Evolutionary conservation across 1,284 basidiomycete genomes (phyloP).

Genomic region (Entoloma clypeatum): DNA sequence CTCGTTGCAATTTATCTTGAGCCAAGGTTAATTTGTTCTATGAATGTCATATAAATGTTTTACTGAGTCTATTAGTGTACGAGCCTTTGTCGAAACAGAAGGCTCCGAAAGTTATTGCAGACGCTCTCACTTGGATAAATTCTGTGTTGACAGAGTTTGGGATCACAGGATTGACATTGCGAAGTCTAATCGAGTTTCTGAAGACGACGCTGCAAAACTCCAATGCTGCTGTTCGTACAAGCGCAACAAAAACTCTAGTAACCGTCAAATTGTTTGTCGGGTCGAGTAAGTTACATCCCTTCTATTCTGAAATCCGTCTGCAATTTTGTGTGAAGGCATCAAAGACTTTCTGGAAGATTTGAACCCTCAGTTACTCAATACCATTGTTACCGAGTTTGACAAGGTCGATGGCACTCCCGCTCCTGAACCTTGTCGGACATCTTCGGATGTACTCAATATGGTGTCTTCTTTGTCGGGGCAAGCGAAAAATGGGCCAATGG

Average conservation of each 20-base stretch:
- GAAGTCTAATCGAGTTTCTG: slow-evolving; percentile 86
- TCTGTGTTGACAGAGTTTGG: slow-evolving; percentile 91
- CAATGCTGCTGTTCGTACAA: slow-evolving; percentile 91
- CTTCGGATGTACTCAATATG: slow-evolving; percentile 66
- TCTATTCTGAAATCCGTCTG: background rate
- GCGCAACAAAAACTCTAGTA: slow-evolving; percentile 92
- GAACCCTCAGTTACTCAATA: slow-evolving; percentile 90
- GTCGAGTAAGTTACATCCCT: slow-evolving; percentile 52
- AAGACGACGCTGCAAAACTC: slow-evolving; percentile 89
- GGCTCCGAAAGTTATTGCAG: slow-evolving; percentile 95
- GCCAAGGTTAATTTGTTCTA: slow-evolving; percentile 63
- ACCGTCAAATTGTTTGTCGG: slow-evolving; percentile 93
- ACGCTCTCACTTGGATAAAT: slow-evolving; percentile 89
- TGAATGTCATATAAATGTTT: slow-evolving; percentile 3
- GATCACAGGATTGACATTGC: slow-evolving; percentile 80
- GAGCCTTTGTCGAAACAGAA: slow-evolving; percentile 92
- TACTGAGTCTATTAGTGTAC: slow-evolving; percentile 57
- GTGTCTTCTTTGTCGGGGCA: slow-evolving; percentile 38
- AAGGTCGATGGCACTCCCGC: slow-evolving; percentile 81
- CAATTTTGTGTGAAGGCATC: slow-evolving; percentile 74
- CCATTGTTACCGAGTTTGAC: slow-evolving; percentile 90
- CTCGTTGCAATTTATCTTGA: slow-evolving; percentile 90
- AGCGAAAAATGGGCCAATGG: slow-evolving; percentile 35
- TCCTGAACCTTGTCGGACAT: slow-evolving; percentile 78
- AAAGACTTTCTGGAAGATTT: slow-evolving; percentile 92